A percentile compares a stretch with the other conserved stretches of the same genome.
These are phyloP conservation scores for Talaromyces pinophilus DNA, from an alignment of 2,329 filamentous ascomycete genomes.

Conservation along the genomic window DNA sequence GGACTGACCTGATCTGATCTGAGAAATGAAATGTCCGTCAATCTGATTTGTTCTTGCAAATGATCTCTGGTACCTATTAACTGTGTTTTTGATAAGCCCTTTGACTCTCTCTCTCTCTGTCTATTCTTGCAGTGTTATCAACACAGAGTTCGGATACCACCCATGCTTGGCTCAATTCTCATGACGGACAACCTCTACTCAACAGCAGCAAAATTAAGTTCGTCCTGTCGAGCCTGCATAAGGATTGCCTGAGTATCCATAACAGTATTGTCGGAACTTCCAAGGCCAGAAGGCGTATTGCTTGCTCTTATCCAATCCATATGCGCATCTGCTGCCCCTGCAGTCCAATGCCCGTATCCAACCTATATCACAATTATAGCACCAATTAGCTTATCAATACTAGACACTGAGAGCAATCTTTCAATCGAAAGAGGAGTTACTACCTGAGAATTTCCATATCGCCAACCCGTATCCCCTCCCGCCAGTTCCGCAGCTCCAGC, in stretches of 20 bases:
- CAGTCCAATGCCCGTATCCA: background rate
- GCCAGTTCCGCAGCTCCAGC: background rate
- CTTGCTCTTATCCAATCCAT: constrained; percentile 1
- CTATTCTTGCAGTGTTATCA: no score
- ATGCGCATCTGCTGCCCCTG: background rate
- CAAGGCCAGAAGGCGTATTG: background rate
- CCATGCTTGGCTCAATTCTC: no score
- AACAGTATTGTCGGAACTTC: background rate
- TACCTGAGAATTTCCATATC: constrained; percentile 7
- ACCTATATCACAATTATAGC: background rate
- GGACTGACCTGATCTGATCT: no score
- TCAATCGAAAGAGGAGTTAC: no score
- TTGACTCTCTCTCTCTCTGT: no score
- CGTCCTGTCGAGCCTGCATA: background rate
- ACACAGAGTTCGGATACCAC: no score
- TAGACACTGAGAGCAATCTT: no score
- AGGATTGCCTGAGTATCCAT: background rate
- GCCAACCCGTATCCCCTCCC: background rate
- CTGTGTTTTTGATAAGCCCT: no score
- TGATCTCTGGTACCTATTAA: no score
- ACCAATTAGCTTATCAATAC: background rate
- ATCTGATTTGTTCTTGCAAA: no score
- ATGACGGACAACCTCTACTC: background rate
- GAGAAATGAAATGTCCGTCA: no score
- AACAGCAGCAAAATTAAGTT: constrained; percentile 8